phyloP scores from a whole-genome alignment of 164 flowering plant genomes.

The Chloranthus sessilifolius region DNA sequence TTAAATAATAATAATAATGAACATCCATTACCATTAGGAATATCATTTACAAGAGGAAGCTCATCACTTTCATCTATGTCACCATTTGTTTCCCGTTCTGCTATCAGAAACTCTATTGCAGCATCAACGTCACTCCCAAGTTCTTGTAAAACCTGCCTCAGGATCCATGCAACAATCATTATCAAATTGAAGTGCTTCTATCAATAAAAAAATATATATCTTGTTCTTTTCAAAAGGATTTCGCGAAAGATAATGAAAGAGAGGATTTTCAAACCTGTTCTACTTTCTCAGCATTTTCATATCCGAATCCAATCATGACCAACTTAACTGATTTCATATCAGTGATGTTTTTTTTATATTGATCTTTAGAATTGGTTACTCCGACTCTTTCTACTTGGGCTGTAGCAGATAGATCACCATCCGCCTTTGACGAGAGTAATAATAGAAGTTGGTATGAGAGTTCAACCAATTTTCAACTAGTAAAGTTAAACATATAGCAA shows the following conservation, averaged over 20 bases:
- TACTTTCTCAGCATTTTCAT: constrained; percentile 48
- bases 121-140: constrained; percentile 77
- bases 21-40: constrained; percentile 1
- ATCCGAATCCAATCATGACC: constrained; percentile 72
- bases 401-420: constrained; percentile 62
- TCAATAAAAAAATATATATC: too few species aligned
- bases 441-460: constrained; percentile 31
- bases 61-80: constrained; percentile 19
- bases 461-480: background rate
- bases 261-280: constrained; percentile 46
- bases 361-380: constrained; percentile 29
- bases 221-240: too few species aligned
- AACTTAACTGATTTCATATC: constrained; percentile 44
- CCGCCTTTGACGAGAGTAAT: constrained; percentile 52
- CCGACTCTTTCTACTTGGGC: constrained; percentile 42
- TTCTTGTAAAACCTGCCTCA: constrained; percentile 46
- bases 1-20: background rate
- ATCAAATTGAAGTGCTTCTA: too few species aligned
- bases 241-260: too few species aligned
- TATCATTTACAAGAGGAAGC: constrained; percentile 14
- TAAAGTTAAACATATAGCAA: too few species aligned
- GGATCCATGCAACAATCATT: constrained; percentile 1
- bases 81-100: constrained; percentile 41
- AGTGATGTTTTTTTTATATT: constrained; percentile 14
- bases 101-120: constrained; percentile 69